phyloP scores from a whole-genome alignment of 805 yeast species.

The Maudiozyma bulderi region DNA sequence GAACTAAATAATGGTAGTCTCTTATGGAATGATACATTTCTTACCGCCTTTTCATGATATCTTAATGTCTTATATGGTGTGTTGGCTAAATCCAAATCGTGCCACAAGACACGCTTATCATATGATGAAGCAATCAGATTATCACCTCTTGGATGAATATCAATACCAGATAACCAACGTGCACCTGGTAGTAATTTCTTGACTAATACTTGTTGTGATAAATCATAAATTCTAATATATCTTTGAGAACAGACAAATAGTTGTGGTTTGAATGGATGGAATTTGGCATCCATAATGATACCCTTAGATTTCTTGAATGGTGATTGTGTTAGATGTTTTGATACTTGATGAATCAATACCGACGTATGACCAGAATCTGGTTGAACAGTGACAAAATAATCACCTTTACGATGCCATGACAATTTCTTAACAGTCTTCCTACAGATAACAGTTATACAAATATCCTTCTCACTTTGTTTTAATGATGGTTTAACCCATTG shows the following conservation, averaged over 20 bases:
- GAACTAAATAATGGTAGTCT: conserved; percentile 85
- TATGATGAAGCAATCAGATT: conserved; percentile 85
- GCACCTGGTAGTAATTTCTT: conserved; percentile 92
- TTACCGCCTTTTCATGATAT: conserved; percentile 90
- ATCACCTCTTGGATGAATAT: conserved; percentile 94
- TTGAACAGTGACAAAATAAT: conserved; percentile 92
- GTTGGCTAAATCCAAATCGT: conserved; percentile 77
- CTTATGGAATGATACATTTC: conserved; percentile 80
- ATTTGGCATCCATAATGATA: conserved; percentile 87
- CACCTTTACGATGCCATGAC: conserved; percentile 96
- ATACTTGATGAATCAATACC: conserved; percentile 86
- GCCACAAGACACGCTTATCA: conserved; percentile 95
- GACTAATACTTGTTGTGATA: conserved; percentile 72
- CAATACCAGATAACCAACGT: conserved; percentile 84
- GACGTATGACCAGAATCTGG: conserved; percentile 85
- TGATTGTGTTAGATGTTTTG: conserved; percentile 89
- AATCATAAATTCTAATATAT: conserved; percentile 81
- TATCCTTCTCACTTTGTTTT: conserved; percentile 53
- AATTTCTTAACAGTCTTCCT: conserved; percentile 62
- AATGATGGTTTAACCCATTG: conserved; percentile 77
- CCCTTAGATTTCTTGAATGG: conserved; percentile 93
- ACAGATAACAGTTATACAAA: conserved; percentile 62
- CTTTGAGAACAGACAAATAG: conserved; percentile 91
- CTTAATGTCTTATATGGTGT: conserved; percentile 94
- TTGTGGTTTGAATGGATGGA: conserved; percentile 94